phyloP scores from a whole-genome alignment of 2,329 filamentous ascomycete species.

The Curvularia sp. region DNA sequence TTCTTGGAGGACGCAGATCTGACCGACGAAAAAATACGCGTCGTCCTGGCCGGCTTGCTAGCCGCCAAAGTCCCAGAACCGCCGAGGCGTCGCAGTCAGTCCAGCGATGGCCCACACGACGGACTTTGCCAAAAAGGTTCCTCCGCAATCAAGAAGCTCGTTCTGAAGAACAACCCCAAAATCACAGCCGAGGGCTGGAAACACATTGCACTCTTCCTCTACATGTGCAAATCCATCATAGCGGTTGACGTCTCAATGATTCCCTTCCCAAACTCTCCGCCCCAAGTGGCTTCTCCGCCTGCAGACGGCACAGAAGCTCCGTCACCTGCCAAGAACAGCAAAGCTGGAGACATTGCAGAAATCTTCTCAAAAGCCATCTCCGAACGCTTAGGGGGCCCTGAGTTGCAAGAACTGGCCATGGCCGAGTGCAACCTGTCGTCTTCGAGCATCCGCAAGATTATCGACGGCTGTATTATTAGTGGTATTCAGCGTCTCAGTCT shows the following conservation, averaged over 20 bases:
- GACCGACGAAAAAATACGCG: conserved; percentile 83
- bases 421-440: conserved; percentile 77
- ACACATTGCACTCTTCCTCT: conserved; percentile 85
- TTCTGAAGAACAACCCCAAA: conserved; percentile 86
- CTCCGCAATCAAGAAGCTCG: conserved; percentile 84
- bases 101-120: conserved; percentile 24
- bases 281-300: conserved; percentile 25
- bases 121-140: conserved; percentile 48
- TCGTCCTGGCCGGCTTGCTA: conserved; percentile 84
- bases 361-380: conserved; percentile 78
- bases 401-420: conserved; percentile 82
- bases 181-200: conserved; percentile 89
- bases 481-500: conserved; percentile 81
- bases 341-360: conserved; percentile 62
- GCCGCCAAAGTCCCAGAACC: conserved; percentile 74
- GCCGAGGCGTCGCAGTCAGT: conserved; percentile 50
- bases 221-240: conserved; percentile 86
- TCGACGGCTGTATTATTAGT: conserved; percentile 82
- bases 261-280: conserved; percentile 60
- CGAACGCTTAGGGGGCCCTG: conserved; percentile 76
- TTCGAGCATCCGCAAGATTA: conserved; percentile 73
- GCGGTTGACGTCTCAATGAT: conserved; percentile 86
- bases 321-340: conserved; percentile 19
- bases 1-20: conserved; percentile 87
- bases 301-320: conserved; percentile 19